Conservation (phyloP, 108 stramenopile species). For the Conticribra guillardii region DNA sequence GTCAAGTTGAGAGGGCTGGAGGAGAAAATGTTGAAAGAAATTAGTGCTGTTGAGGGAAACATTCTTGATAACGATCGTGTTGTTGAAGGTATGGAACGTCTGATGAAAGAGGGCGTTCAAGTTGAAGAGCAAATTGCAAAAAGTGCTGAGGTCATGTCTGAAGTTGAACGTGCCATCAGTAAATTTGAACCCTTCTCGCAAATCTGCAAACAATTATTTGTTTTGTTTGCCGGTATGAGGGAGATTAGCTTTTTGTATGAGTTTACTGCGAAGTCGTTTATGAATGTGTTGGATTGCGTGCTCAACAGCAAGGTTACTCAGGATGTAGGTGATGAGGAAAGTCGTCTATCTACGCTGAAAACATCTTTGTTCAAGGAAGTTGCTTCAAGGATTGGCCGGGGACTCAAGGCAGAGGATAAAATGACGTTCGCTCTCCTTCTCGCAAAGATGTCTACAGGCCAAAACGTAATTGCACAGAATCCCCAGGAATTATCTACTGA, state of each 20-base stretch:
- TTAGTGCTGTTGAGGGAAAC: constrained; percentile 94
- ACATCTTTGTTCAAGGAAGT: constrained; percentile 77
- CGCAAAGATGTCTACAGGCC: constrained; percentile 75
- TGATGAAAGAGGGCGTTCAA: constrained; percentile 95
- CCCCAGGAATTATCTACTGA: constrained; percentile 39
- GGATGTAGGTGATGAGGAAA: constrained; percentile 34
- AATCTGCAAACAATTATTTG: constrained; percentile 76
- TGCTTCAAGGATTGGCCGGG: constrained; percentile 86
- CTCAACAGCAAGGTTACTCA: constrained; percentile 41
- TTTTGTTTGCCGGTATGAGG: constrained; percentile 68
- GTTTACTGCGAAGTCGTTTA: constrained; percentile 84
- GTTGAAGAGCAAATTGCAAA: constrained; percentile 93
- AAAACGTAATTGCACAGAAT: constrained; percentile 9
- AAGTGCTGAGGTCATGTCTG: constrained; percentile 89
- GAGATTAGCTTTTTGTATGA: constrained; percentile 85
- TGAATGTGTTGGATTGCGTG: constrained; percentile 81
- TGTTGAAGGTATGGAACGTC: constrained; percentile 92
- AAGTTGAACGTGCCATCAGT: constrained; percentile 83
- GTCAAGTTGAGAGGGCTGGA: constrained; percentile 95
- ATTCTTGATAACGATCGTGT: constrained; percentile 97
- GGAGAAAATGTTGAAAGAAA: constrained; percentile 93
- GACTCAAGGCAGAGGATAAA: constrained; percentile 91
- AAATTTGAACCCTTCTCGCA: constrained; percentile 89
- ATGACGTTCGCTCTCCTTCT: constrained; percentile 91
- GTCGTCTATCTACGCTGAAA: constrained; percentile 69